These are phyloP conservation scores for Cardamine chenopodiifolia DNA, from an alignment of 345 rosid species.

Conservation along the genomic window DNA sequence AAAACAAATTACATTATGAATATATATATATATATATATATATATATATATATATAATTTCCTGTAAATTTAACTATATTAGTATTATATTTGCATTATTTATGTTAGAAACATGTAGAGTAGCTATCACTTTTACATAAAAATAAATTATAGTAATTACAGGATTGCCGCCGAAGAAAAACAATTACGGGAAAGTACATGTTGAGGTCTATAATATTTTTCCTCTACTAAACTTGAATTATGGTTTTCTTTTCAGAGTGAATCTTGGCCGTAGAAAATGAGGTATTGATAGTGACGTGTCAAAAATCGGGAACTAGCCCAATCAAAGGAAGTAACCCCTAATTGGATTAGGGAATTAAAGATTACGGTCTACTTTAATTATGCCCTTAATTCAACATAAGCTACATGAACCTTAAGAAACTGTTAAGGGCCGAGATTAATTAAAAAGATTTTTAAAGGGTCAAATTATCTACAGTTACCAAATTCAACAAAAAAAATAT, in stretches of 20 bases:
- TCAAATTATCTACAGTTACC: slow-evolving; percentile 38
- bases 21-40: no score
- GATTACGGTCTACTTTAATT: slow-evolving; percentile 5
- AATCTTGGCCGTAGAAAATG: slow-evolving; percentile 22
- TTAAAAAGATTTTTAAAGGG: slow-evolving; percentile 29
- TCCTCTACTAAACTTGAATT: background rate
- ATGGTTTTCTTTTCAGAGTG: background rate
- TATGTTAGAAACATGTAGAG: background rate
- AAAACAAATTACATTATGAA: background rate
- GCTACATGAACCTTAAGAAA: slow-evolving; percentile 31
- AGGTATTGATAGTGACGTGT: slow-evolving; percentile 29
- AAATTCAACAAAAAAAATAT: background rate
- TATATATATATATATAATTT: no score
- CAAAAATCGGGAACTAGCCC: slow-evolving; percentile 28
- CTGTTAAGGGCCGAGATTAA: slow-evolving; percentile 46
- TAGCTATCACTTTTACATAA: background rate
- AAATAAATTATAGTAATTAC: background rate
- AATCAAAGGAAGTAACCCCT: slow-evolving; percentile 22
- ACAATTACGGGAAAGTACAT: background rate
- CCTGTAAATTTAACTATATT: background rate
- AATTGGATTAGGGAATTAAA: slow-evolving; percentile 29
- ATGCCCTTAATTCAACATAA: slow-evolving; percentile 36
- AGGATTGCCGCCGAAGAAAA: background rate
- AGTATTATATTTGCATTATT: background rate
- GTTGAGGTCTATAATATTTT: background rate